A percentile compares a stretch with the other conserved stretches of the same genome.
Evolutionary conservation across 2,329 filamentous ascomycete genomes (phyloP).

Genomic region (Aureobasidium namibiae): DNA sequence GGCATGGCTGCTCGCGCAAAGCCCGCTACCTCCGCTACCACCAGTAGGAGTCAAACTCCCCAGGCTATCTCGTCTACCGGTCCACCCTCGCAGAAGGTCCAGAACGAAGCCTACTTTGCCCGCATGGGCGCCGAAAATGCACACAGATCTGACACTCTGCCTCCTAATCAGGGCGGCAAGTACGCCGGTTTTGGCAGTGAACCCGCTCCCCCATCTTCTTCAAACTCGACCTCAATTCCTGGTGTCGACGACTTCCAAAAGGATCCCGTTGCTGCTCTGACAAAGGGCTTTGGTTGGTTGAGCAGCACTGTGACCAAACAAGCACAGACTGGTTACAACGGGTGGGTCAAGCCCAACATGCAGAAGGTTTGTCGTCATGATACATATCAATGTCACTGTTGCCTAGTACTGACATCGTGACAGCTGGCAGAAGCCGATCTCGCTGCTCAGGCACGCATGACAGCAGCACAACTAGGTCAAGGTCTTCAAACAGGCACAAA

Average conservation of each 20-base stretch:
- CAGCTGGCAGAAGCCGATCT: constrained; percentile 64
- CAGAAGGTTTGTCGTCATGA: constrained; percentile 50
- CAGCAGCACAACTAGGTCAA: constrained; percentile 47
- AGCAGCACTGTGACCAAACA: constrained; percentile 79
- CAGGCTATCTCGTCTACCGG: constrained; percentile 20
- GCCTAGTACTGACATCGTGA: background rate
- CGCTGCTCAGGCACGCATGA: constrained; percentile 51
- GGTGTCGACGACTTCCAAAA: constrained; percentile 82
- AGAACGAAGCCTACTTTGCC: constrained; percentile 86
- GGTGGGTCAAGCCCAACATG: constrained; percentile 87
- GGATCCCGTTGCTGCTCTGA: constrained; percentile 80
- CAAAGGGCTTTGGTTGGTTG: constrained; percentile 93
- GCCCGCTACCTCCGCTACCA: constrained; percentile 19
- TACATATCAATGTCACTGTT: background rate
- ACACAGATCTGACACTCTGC: constrained; percentile 60
- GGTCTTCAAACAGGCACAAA: constrained; percentile 59
- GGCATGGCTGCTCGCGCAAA: constrained; percentile 16
- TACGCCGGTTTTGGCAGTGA: constrained; percentile 85
- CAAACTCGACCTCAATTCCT: constrained; percentile 43
- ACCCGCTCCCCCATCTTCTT: constrained; percentile 45
- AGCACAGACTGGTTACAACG: constrained; percentile 83
- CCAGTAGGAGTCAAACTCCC: constrained; percentile 22
- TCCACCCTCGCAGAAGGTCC: constrained; percentile 40
- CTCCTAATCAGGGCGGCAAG: constrained; percentile 87
- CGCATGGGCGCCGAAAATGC: constrained; percentile 78